These are phyloP conservation scores for Cokeromyces recurvatus DNA, from an alignment of 371 early-diverging fungal species.

Conservation along the genomic window DNA sequence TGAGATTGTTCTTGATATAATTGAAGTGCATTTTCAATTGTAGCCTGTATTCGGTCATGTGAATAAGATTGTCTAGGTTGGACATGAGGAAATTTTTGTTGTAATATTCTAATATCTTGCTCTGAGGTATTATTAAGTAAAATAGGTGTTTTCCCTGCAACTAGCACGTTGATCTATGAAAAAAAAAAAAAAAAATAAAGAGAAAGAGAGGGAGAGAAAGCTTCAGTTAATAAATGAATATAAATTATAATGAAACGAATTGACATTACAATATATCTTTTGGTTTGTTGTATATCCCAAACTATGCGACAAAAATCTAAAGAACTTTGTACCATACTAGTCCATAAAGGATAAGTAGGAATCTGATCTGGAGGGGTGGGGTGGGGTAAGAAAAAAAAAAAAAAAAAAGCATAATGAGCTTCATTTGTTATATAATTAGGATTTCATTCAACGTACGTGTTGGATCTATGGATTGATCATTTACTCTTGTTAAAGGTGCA, in stretches of 20 bases:
- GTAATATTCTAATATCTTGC: conserved; percentile 3
- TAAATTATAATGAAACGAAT: no score
- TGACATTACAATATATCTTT: conserved; percentile 10
- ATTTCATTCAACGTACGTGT: conserved; percentile 18
- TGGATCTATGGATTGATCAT: conserved; percentile 2
- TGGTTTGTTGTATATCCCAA: conserved; percentile 16
- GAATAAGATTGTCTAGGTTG: conserved; percentile 15
- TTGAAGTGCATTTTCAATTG: conserved; percentile 6
- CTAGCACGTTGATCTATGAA: conserved; percentile 15
- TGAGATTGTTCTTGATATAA: not conserved
- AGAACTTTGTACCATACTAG: conserved; percentile 31
- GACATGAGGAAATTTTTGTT: conserved; percentile 13
- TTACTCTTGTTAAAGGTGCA: not conserved
- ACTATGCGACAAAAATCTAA: conserved; percentile 30
- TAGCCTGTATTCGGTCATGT: conserved; percentile 10
- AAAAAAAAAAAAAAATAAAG: not conserved
- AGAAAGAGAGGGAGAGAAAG: no score
- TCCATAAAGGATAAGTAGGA: conserved; percentile 30
- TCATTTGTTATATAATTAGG: not conserved
- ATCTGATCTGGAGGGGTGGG: conserved; percentile 31
- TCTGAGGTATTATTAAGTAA: conserved; percentile 6
- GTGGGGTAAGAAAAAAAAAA: no score
- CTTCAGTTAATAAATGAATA: no score
- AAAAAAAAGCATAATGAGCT: not conserved
- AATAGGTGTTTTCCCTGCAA: conserved; percentile 9